Evolutionary conservation across 1,284 basidiomycete genomes (phyloP), one percentile per base, ranked within the genome.

Genomic region (Amylostereum chailletii): DNA sequence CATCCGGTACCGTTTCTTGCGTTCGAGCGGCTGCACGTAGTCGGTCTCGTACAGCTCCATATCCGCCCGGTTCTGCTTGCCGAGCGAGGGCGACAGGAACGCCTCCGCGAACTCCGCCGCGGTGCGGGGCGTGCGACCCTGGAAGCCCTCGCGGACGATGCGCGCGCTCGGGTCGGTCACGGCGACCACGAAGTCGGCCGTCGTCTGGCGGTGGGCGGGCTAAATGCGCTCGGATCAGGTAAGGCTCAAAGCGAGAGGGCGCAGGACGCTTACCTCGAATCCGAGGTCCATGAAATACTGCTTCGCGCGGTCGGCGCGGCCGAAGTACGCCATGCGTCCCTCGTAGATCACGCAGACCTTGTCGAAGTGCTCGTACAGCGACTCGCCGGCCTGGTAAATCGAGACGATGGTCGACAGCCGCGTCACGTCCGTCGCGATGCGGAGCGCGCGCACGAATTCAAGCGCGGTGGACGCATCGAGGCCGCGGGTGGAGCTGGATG

Each of bases 311-410:
- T 61, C 55, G 2, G 75, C 72, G 2, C 70, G 71, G 1, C 82
- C 82, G 57, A 76, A 85, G 69, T 76, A 86, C 49, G 77, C 76
- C 65, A 83, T 77, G 53, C 72, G 68, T 19, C 83, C 83, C 59
- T 81, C 74, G 63, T 81, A 75, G 52, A 85, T 68, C 26, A 86
- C 71, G 51, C 71, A 72, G 34, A 83, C 80, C 63, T 83, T 83
- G 71, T 82, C 79, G 57, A 84, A 83, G 49, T 69, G 64, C 51
- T 66, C 48, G 56, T 72, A 74, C 5, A 74, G 57, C 40, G 62
- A 62, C 55, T 76, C 81, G 58, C 68, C 75, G 46, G 77, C 76
- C 60, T 85, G 82, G 65, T 84, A 85, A 53, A 83, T 74, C 3
- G 75, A 75, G 38, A 80, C 76, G 56, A 81, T 69, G 27, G 75